phyloP scores from a whole-genome alignment of 2,329 filamentous ascomycete species.

The Didymellaceae sp. region DNA sequence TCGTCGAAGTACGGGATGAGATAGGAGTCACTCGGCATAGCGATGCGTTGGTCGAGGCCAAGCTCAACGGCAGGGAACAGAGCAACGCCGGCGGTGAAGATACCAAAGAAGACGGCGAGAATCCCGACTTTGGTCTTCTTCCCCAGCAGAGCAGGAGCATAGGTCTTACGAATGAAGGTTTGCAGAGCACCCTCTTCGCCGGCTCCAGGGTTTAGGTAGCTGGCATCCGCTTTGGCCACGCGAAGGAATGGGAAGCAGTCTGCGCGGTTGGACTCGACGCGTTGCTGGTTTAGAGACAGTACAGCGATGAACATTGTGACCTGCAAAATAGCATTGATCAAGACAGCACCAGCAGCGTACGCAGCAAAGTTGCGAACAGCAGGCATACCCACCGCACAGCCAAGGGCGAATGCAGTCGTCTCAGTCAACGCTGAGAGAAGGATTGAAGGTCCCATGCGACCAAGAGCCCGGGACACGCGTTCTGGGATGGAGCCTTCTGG shows the following conservation, averaged over 20 bases:
- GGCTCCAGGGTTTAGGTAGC: conserved; percentile 71
- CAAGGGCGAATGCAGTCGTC: conserved; percentile 89
- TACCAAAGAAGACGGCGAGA: conserved; percentile 80
- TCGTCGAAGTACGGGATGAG: conserved; percentile 97
- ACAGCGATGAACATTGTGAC: conserved; percentile 97
- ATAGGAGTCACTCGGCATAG: conserved; percentile 92
- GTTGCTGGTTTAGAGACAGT: conserved; percentile 85
- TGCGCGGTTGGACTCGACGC: conserved; percentile 85
- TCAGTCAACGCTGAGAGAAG: conserved; percentile 94
- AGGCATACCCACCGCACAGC: conserved; percentile 95
- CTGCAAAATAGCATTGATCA: conserved; percentile 96
- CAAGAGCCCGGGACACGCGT: conserved; percentile 84
- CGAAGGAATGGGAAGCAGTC: conserved; percentile 92
- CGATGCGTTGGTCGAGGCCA: conserved; percentile 92
- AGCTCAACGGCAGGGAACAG: conserved; percentile 84
- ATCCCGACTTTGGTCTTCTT: conserved; percentile 80
- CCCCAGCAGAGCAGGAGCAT: conserved; percentile 81
- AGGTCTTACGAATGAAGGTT: conserved; percentile 86
- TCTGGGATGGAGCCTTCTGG: conserved; percentile 88
- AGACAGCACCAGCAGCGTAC: conserved; percentile 93
- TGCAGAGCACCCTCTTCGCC: conserved; percentile 86
- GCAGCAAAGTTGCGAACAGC: conserved; percentile 97
- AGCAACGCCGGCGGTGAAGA: conserved; percentile 85
- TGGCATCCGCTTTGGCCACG: conserved; percentile 74
- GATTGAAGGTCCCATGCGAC: conserved; percentile 95